These are phyloP conservation scores for Teratosphaeria gauchensis DNA, from an alignment of 2,329 filamentous ascomycete species.

Conservation along the genomic window DNA sequence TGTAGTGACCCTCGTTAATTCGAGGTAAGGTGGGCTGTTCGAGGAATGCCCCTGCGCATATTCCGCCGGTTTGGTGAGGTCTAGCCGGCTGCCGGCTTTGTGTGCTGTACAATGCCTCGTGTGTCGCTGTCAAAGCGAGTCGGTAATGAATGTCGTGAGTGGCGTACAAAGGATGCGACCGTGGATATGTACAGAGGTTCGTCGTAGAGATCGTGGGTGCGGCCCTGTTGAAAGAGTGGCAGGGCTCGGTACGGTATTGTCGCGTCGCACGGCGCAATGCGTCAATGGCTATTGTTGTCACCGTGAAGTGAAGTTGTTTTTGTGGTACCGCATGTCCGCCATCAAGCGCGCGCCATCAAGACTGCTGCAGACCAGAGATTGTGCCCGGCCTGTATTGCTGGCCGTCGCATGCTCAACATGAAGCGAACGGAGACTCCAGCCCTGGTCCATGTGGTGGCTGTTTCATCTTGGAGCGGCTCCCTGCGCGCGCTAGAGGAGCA, in stretches of 20 bases:
- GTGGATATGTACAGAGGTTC: not conserved
- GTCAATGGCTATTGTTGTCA: not conserved
- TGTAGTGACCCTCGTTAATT: not conserved
- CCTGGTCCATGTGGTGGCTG: too few relatives aligned
- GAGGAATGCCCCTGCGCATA: not conserved
- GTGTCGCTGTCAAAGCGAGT: not conserved
- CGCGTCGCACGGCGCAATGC: not conserved
- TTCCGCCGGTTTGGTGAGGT: not conserved
- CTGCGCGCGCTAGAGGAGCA: too few relatives aligned
- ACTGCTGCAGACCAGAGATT: not conserved
- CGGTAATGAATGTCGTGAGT: not conserved
- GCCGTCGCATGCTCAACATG: too few relatives aligned
- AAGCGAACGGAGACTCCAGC: too few relatives aligned
- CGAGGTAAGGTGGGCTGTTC: not conserved
- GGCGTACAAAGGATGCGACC: not conserved
- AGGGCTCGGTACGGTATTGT: not conserved
- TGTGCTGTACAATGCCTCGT: not conserved
- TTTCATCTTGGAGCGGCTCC: too few relatives aligned
- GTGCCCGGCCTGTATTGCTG: too few relatives aligned
- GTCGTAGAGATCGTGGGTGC: not conserved
- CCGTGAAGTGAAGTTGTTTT: not conserved
- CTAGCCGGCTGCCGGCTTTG: not conserved
- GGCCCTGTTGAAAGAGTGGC: not conserved
- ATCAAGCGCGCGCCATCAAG: not conserved
- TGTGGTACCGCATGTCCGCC: not conserved